A percentile compares a stretch with the other conserved stretches of the same genome.
phyloP scores from a whole-genome alignment of 2,329 filamentous ascomycete species.

The Fusarium armeniacum region DNA sequence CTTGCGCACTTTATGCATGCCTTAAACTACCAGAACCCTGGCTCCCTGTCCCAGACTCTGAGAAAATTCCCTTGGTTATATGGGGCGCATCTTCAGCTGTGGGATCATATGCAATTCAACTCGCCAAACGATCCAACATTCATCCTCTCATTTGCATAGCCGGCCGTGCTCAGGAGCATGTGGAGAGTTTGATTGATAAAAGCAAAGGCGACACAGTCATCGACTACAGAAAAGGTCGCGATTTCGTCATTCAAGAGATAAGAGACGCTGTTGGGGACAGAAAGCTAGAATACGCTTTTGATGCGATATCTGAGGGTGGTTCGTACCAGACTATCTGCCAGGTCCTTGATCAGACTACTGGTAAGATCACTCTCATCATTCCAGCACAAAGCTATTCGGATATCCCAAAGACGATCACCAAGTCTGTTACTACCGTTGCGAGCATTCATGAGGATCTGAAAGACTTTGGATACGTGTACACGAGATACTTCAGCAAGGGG shows the following conservation, averaged over 20 bases:
- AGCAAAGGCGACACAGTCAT: slow-evolving; percentile 31
- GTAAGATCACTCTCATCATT: slow-evolving; percentile 29
- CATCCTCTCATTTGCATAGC: slow-evolving; percentile 38
- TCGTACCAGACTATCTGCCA: slow-evolving; percentile 39
- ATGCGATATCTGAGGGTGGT: slow-evolving; percentile 32
- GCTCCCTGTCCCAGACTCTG: neutral
- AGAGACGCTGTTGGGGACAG: neutral
- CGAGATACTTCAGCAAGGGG: slow-evolving; percentile 11
- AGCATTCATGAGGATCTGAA: slow-evolving; percentile 30
- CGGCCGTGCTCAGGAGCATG: slow-evolving; percentile 27
- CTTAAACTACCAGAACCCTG: slow-evolving; percentile 18
- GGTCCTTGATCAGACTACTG: slow-evolving; percentile 8
- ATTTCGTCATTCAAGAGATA: slow-evolving; percentile 2
- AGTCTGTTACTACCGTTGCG: slow-evolving; percentile 29
- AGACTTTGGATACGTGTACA: slow-evolving; percentile 9
- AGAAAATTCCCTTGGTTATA: slow-evolving; percentile 12
- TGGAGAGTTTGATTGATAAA: slow-evolving; percentile 22
- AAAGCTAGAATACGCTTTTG: slow-evolving; percentile 25
- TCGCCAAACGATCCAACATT: slow-evolving; percentile 28
- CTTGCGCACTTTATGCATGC: slow-evolving; percentile 17
- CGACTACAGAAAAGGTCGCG: slow-evolving; percentile 25
- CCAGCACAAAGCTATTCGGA: slow-evolving; percentile 33
- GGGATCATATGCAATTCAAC: slow-evolving; percentile 27
- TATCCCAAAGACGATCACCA: slow-evolving; percentile 29
- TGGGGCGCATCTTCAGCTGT: slow-evolving; percentile 40